Base-by-base conservation (phyloP, 192 early-diverging fungal genomes). In the Paraglomus brasilianum region DNA sequence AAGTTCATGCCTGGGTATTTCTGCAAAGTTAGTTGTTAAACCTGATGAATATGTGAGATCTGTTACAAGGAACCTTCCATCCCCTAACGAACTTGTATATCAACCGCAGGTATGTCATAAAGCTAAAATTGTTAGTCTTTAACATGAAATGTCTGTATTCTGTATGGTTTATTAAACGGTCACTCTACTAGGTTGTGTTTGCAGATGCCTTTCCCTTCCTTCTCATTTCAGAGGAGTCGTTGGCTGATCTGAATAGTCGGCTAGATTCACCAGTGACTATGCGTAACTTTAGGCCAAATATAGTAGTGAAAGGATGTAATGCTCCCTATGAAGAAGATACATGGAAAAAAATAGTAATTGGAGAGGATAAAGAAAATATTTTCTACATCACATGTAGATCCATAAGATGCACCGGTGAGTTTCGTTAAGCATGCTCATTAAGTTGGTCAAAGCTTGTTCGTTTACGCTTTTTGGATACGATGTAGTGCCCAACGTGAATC, bases 201-300 rank as follows among this genome's bases (percentile, higher is more conserved):
- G 83, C 92, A 8, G 92, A 94, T 66, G 86, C 81, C 36, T 92
- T 74, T 70, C 92, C 92, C 5, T 82, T 94, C 72, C 80, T 93
- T 46, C 61, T 91, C 53, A 68, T 84, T 45, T 80, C 82, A 5
- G 63, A 82, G 36, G 74, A 79, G 39, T 91, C 88, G 9, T 62
- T 93, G 21, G 38, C 45, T 9, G 85, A 91, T 49, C 75, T 92
- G 53, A 89, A 92, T 78, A 52, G 49, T n/a, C 75, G 77, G 3
- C 70, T 91, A 55, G 73, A 78, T 8, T 70, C 69, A 5, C 77
- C 81, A 17, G 76, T 91, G 41, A 66, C 70, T 5, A 70, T 76
- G 6, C 63, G 70, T 21, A 85, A 88, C 70, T 94, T 94, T 79
- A 83, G 92, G 8, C 89, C 92, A 48, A 94, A 94, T 77, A 82